Evolutionary conservation across 2,329 filamentous ascomycete genomes (phyloP).

Genomic region (Neurospora sp.): DNA sequence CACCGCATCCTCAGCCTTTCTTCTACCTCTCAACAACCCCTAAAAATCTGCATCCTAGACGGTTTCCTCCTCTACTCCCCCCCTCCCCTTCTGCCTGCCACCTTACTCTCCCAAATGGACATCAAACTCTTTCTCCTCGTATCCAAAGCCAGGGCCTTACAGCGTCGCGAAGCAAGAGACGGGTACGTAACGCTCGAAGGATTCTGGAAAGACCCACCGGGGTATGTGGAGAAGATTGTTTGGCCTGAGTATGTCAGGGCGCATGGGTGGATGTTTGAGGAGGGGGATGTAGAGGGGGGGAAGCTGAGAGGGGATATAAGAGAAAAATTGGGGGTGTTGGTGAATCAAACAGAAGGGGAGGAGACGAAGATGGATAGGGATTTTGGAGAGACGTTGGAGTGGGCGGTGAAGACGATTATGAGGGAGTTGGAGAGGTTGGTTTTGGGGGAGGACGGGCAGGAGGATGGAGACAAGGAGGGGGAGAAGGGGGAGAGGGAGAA

Average conservation of each 20-base stretch:
- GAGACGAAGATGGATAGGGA: constrained; percentile 37
- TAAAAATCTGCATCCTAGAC: constrained; percentile 65
- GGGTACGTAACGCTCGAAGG: constrained; percentile 78
- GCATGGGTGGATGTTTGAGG: constrained; percentile 71
- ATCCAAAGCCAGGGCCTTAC: constrained; percentile 52
- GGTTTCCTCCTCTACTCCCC: constrained; percentile 75
- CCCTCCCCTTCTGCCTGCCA: constrained; percentile 28
- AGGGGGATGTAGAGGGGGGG: constrained; percentile 47
- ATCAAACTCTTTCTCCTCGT: constrained; percentile 71
- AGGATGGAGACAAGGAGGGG: no score
- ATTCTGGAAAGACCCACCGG: constrained; percentile 91
- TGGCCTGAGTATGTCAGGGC: constrained; percentile 89
- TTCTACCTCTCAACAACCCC: constrained; percentile 6
- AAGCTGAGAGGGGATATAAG: constrained; percentile 35
- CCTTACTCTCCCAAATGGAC: constrained; percentile 55
- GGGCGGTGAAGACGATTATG: constrained; percentile 58
- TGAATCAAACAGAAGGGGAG: constrained; percentile 30
- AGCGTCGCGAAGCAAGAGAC: constrained; percentile 55
- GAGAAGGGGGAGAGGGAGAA: background rate
- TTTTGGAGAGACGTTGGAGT: constrained; percentile 54
- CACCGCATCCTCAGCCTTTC: constrained; percentile 23
- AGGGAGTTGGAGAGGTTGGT: constrained; percentile 27
- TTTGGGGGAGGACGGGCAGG: background rate
- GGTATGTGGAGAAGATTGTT: constrained; percentile 87
- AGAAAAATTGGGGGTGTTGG: constrained; percentile 31